These are phyloP conservation scores for Brachypodium distachyon DNA, from an alignment of 202 grass and related monocot genomes.

Conservation along the genomic window DNA sequence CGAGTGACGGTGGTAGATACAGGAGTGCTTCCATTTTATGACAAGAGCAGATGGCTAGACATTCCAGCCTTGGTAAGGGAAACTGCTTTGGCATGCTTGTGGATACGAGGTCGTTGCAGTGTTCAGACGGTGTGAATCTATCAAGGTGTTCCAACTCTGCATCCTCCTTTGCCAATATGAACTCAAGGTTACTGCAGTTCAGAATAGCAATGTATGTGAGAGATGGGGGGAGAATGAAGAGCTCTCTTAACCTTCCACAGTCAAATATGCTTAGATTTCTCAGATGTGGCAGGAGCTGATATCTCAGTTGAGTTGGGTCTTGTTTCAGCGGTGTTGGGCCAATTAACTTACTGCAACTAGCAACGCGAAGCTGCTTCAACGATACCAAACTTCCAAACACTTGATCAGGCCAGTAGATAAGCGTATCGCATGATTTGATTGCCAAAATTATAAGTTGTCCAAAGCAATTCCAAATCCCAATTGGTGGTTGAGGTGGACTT, in stretches of 20 bases:
- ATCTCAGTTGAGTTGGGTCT: no score
- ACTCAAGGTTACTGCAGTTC: accelerated
- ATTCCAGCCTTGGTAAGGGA: no score
- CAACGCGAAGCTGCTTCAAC: accelerated
- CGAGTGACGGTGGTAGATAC: no score
- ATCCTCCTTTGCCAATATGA: not conserved
- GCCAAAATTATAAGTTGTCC: not conserved
- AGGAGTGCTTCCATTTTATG: no score
- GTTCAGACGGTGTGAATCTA: no score
- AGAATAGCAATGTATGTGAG: accelerated
- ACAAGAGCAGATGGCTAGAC: no score
- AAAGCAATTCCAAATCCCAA: not conserved
- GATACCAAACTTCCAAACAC: not conserved
- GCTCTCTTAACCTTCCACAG: not conserved
- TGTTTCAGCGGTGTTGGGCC: no score
- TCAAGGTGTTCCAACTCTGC: no score
- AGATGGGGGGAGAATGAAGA: not conserved
- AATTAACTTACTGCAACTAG: accelerated
- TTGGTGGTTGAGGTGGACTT: not conserved
- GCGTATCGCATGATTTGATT: accelerated
- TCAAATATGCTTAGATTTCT: accelerated
- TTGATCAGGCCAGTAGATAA: constrained; percentile 11
- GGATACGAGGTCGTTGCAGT: no score
- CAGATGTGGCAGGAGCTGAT: not conserved
- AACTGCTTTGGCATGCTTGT: no score